A percentile compares a stretch with the other conserved stretches of the same genome.
phyloP scores from a whole-genome alignment of 1,284 basidiomycete genomes.

The Leccinum insigne region DNA sequence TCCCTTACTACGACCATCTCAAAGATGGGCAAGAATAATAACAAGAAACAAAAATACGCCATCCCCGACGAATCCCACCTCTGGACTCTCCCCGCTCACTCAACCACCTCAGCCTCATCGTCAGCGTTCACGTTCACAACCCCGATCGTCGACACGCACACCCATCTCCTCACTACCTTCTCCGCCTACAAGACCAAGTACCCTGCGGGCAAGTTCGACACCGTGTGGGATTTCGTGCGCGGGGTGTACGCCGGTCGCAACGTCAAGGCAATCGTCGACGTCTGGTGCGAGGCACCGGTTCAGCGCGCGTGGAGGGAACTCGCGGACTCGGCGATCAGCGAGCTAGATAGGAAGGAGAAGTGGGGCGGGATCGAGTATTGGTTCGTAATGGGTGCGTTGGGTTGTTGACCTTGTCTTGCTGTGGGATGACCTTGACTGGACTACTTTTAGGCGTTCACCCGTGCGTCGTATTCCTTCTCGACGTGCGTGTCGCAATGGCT shows the following conservation, averaged over 20 bases:
- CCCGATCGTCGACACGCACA: conserved; percentile 78
- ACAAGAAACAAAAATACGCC: conserved; percentile 27
- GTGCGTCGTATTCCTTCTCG: conserved; percentile 44
- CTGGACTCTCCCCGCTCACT: conserved; percentile 27
- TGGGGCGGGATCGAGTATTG: conserved; percentile 73
- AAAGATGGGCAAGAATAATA: conserved; percentile 38
- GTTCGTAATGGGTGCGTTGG: conserved; percentile 70
- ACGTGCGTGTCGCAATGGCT: not conserved
- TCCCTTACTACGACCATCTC: too few relatives aligned
- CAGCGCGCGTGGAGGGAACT: conserved; percentile 61
- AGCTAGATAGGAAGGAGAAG: conserved; percentile 44
- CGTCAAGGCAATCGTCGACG: conserved; percentile 72
- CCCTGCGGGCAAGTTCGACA: conserved; percentile 48
- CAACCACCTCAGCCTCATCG: conserved; percentile 10
- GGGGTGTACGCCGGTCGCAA: conserved; percentile 56
- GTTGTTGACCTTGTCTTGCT: not conserved
- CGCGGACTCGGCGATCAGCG: conserved; percentile 66
- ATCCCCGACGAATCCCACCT: conserved; percentile 34
- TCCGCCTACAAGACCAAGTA: conserved; percentile 60
- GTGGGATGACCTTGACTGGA: not conserved
- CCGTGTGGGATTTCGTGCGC: conserved; percentile 64
- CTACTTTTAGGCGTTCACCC: conserved; percentile 63
- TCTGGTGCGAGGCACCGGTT: conserved; percentile 81
- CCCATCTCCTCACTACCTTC: conserved; percentile 73
- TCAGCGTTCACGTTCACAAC: conserved; percentile 9